phyloP scores from a whole-genome alignment of 495 filamentous ascomycete species.

The Penicillium desertorum region DNA sequence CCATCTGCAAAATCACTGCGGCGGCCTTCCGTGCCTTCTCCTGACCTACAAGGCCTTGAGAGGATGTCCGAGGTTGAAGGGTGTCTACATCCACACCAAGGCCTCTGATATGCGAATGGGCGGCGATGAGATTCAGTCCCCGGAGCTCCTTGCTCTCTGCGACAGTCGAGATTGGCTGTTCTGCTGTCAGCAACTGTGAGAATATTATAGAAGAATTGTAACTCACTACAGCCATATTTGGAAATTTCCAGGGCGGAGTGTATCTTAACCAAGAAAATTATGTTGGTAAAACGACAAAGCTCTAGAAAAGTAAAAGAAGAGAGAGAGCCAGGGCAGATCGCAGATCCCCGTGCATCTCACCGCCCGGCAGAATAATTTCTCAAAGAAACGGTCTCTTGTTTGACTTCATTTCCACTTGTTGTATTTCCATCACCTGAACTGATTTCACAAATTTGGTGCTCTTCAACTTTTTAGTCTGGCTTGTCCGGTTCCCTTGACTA shows the following conservation, averaged over 20 bases:
- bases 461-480: background rate
- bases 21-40: slow-evolving; percentile 95
- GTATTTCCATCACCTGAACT: too few relatives aligned
- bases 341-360: slow-evolving; percentile 6
- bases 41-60: slow-evolving; percentile 96
- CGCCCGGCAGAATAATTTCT: slow-evolving; percentile 12
- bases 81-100: slow-evolving; percentile 92
- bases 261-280: slow-evolving; percentile 5
- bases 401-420: background rate
- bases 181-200: slow-evolving; percentile 8
- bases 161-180: slow-evolving; percentile 84
- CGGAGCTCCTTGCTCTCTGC: slow-evolving; percentile 92
- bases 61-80: slow-evolving; percentile 78
- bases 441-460: background rate
- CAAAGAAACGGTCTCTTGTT: background rate
- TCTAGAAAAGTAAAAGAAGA: slow-evolving; percentile 15
- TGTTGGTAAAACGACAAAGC: slow-evolving; percentile 14
- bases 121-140: slow-evolving; percentile 93
- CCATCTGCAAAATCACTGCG: slow-evolving; percentile 95
- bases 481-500: background rate
- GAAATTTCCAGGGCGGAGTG: slow-evolving; percentile 4
- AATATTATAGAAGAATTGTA: background rate
- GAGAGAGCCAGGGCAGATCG: slow-evolving; percentile 14
- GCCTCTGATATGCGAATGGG: slow-evolving; percentile 96
- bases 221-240: slow-evolving; percentile 46